Evolutionary conservation across 805 yeast species (phyloP).

Genomic region (Tetrapisispora fleetii): DNA sequence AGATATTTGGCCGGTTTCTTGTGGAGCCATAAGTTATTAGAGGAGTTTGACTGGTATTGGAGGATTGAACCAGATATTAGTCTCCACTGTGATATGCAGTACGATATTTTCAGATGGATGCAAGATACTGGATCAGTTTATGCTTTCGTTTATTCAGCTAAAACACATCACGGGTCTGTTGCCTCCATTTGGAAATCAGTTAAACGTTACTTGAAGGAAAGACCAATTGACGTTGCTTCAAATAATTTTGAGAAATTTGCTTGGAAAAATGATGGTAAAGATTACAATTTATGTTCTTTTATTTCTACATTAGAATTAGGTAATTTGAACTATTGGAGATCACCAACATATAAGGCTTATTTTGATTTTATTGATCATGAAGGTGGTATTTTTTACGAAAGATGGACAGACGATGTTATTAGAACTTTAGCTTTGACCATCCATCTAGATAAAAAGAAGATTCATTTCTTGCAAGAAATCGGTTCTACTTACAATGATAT

Average conservation of each 20-base stretch:
- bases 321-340: slow-evolving; percentile 60
- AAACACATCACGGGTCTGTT: slow-evolving; percentile 61
- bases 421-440: slow-evolving; percentile 72
- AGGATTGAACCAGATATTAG: slow-evolving; percentile 80
- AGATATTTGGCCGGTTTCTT: slow-evolving; percentile 80
- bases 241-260: slow-evolving; percentile 61
- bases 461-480: slow-evolving; percentile 69
- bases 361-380: slow-evolving; percentile 57
- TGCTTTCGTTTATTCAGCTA: slow-evolving; percentile 67
- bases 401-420: slow-evolving; percentile 93
- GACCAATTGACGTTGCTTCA: slow-evolving; percentile 50
- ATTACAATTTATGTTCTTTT: slow-evolving; percentile 78
- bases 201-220: slow-evolving; percentile 46
- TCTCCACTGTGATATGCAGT: slow-evolving; percentile 66
- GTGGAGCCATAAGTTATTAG: slow-evolving; percentile 58
- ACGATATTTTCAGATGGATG: slow-evolving; percentile 76
- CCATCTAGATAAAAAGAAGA: slow-evolving; percentile 50
- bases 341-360: slow-evolving; percentile 55
- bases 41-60: slow-evolving; percentile 81
- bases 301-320: slow-evolving; percentile 84
- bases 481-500: slow-evolving; percentile 72
- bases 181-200: slow-evolving; percentile 70
- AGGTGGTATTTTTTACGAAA: slow-evolving; percentile 80
- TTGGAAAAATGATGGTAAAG: slow-evolving; percentile 49
- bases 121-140: slow-evolving; percentile 60